These are phyloP conservation scores for Kwoniella heveanensis DNA, from an alignment of 768 basidiomycete genomes.

Conservation along the genomic window DNA sequence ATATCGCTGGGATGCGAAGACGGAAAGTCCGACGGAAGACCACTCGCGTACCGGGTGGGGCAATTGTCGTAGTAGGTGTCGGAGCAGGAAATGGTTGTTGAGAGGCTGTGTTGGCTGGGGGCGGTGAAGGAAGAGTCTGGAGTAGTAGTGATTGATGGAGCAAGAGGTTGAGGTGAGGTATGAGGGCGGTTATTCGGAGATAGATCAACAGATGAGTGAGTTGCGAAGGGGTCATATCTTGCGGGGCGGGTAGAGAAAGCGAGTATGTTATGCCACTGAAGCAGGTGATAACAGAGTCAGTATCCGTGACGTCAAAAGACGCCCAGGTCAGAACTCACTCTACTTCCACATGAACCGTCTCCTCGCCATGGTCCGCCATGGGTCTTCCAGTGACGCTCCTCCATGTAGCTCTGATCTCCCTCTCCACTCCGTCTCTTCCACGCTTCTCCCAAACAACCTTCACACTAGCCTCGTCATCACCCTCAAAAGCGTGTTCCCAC, in stretches of 20 bases:
- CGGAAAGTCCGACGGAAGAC: constrained; percentile 26
- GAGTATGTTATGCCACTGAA: constrained; percentile 29
- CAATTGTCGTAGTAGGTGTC: constrained; percentile 1
- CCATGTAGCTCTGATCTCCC: constrained; percentile 34
- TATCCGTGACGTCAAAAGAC: background rate
- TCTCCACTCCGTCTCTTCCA: constrained; percentile 13
- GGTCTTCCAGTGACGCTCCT: constrained; percentile 19
- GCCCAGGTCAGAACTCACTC: constrained; percentile 36
- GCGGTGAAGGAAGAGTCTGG: background rate
- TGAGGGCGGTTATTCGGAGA: constrained; percentile 37
- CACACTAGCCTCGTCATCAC: constrained; percentile 11
- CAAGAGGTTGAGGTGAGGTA: constrained; percentile 23
- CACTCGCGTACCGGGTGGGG: constrained; percentile 11
- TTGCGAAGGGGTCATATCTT: constrained; percentile 24
- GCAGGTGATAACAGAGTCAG: background rate
- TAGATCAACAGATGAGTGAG: constrained; percentile 34
- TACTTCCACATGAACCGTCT: constrained; percentile 37
- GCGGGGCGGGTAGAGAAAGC: constrained; percentile 35
- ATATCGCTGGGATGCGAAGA: constrained; percentile 20
- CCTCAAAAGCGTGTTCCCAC: constrained; percentile 27
- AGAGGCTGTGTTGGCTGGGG: background rate
- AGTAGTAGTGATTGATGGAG: constrained; percentile 13
- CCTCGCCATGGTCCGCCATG: constrained; percentile 27
- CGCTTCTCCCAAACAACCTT: constrained; percentile 19
- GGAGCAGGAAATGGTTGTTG: constrained; percentile 9